phyloP scores from a whole-genome alignment of 2,329 filamentous ascomycete genomes.

The Emericellopsis cladophorae region DNA sequence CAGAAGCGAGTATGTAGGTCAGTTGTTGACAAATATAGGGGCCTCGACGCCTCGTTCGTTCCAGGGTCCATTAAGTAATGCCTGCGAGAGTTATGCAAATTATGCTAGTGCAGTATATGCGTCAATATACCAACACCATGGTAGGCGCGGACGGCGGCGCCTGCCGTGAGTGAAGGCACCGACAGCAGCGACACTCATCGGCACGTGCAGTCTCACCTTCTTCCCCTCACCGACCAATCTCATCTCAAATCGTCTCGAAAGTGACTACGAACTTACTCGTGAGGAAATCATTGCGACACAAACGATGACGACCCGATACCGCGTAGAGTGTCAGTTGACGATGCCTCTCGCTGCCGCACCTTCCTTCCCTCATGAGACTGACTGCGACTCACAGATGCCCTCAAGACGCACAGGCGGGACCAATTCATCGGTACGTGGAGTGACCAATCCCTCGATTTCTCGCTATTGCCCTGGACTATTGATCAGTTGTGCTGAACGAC shows the following conservation, averaged over 20 bases:
- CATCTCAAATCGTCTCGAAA: not conserved
- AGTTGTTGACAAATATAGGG: too few relatives aligned
- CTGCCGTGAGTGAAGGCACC: not conserved
- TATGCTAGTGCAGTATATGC: not conserved
- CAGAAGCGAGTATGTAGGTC: too few relatives aligned
- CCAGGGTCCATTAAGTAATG: not conserved
- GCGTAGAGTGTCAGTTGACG: constrained; percentile 56
- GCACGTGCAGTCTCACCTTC: too few relatives aligned
- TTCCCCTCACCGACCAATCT: not conserved
- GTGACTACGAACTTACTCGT: not conserved
- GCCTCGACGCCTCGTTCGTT: too few relatives aligned
- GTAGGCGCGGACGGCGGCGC: not conserved
- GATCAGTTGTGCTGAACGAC: not conserved
- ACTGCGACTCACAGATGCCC: constrained; percentile 31
- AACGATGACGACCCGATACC: constrained; percentile 49
- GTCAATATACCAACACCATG: not conserved
- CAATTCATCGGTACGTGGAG: constrained; percentile 60
- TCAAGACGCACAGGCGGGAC: constrained; percentile 79
- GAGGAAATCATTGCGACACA: not conserved
- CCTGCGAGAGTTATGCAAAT: not conserved
- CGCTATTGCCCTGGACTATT: constrained; percentile 1
- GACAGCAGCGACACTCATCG: not conserved
- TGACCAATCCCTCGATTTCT: not conserved
- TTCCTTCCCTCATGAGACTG: not conserved
- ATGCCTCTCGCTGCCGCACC: constrained; percentile 1